Evolutionary conservation across 140 eudicot genomes (phyloP), one percentile per base, ranked within the genome.

Genomic region (Flaveria floridana): DNA sequence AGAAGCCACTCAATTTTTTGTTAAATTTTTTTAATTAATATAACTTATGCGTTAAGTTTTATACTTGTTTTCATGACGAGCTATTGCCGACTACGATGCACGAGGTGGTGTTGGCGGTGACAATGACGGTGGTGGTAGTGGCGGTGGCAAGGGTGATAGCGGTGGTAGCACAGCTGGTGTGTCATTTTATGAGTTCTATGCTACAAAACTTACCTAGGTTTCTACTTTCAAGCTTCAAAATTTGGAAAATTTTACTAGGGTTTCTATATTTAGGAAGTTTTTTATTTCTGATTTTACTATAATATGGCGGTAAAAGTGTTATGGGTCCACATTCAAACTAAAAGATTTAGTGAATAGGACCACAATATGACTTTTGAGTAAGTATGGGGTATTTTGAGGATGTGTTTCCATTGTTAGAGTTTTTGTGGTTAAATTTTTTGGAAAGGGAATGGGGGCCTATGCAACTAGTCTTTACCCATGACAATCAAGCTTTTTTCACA

Each of bases 351-450:
- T 63, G 71, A 48, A 61, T 47, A 70, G 88, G 88, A 84, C 85
- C 88, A 84, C 82, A 71, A 48, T 28, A 82, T 82, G 76, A 79
- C 79, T 74, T 44, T 82, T 48, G 62, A 78, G 50, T 79, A 73
- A 82, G 82, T 73, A 77, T 82, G 85, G 85, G 75, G 82, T 72
- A 77, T 77, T 82, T 77, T 77, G 85, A 80, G 76, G 76, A 67
- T 64, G 73, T 66, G 52, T 72, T 73, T 20, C 83, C 28, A 65
- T 73, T 79, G 75, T 28, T 79, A 42, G 75, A 44, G 76, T 72
- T 44, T 79, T 72, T 18, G 67, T 51, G 83, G 71, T 76, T 71
- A 68, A 72, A 0, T 34, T 34, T 6, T 34, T 34, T 34, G 41
- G 41, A 34, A 34, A 34, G 41, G 41, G 41, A 34, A 5, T 34